These are phyloP conservation scores for Guadua angustifolia DNA, from an alignment of 176 grass and related monocot genomes.

Conservation along the genomic window DNA sequence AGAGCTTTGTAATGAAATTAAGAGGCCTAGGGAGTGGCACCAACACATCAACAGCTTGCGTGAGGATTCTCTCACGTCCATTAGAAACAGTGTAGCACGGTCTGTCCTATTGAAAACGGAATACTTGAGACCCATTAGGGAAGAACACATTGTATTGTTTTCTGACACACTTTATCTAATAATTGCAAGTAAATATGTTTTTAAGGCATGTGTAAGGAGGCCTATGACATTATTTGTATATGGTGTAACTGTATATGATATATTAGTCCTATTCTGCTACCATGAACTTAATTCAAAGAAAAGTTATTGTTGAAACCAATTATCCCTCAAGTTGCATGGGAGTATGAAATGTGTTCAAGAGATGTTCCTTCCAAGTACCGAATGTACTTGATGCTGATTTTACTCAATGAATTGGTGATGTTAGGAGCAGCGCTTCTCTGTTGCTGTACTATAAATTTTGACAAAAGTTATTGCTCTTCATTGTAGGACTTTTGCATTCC, in stretches of 20 bases:
- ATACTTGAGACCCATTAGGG: neutral
- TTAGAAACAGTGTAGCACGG: neutral
- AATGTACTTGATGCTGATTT: neutral
- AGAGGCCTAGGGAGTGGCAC: neutral
- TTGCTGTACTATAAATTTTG: neutral
- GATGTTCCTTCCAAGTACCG: neutral
- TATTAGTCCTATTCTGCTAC: neutral
- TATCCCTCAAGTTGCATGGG: neutral
- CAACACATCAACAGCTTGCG: neutral
- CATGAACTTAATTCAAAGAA: neutral
- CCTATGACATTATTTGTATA: neutral
- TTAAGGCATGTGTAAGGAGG: neutral
- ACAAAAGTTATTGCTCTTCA: neutral
- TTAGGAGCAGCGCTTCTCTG: neutral
- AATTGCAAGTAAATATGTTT: neutral
- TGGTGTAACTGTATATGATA: neutral
- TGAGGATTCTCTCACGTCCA: neutral
- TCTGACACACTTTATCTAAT: neutral
- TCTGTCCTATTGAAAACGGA: neutral
- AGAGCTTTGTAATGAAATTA: neutral
- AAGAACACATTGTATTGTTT: neutral
- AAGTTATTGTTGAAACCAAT: neutral
- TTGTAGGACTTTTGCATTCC: neutral
- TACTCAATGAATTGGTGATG: neutral
- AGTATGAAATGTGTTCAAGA: neutral